Evolutionary conservation across 2,329 filamentous ascomycete species (phyloP), one percentile per base, ranked within the genome.

Genomic region (Westerdykella ornata): DNA sequence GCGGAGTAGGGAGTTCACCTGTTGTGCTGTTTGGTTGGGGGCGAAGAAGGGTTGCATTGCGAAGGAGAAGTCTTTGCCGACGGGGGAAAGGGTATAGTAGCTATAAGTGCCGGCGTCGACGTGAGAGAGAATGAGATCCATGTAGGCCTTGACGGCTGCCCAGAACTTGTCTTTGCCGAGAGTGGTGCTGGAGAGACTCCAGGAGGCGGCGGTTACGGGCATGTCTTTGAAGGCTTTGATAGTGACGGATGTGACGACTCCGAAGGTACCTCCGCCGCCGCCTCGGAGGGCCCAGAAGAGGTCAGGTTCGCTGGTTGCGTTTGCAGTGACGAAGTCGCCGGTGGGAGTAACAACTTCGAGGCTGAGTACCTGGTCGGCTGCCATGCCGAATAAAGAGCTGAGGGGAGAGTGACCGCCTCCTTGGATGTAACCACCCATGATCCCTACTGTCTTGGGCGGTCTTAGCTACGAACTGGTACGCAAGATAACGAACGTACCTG

Each of bases 351-450:
- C 49, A 13, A 59, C 38, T 38, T 59, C 51, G 16, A 57, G 52
- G 14, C 46, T 47, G 4, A 60, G 44, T 11, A 58, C 52, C n/a
- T 59, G 46, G 38, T 60, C 57, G 2, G 56, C 58, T n/a, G 53
- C 56, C 47, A 60, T 53, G 19, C 57, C 58, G 45, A 72, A 72
- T 20, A 69, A 52, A 30, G 66, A 66, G 14, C 69, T 69, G 26
- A 80, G 51, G 5, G 74, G 74, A 8, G 70, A 72, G 56, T 79
- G 74, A 0, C 76, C 76, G 18, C 74, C 76, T 6, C 72, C 74
- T 17, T 53, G 56, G 18, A 63, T 57, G 46, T 60, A 69, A 4
- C 66, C 56, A 12, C 57, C 57, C 44, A 51, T 68, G 47, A 74
- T 60, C 12, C 76, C 76, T 8, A 80, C 73, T 4, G 69, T 73